Base-by-base conservation (phyloP, 2,329 filamentous ascomycete species). In the Sphaerulina populicola region DNA sequence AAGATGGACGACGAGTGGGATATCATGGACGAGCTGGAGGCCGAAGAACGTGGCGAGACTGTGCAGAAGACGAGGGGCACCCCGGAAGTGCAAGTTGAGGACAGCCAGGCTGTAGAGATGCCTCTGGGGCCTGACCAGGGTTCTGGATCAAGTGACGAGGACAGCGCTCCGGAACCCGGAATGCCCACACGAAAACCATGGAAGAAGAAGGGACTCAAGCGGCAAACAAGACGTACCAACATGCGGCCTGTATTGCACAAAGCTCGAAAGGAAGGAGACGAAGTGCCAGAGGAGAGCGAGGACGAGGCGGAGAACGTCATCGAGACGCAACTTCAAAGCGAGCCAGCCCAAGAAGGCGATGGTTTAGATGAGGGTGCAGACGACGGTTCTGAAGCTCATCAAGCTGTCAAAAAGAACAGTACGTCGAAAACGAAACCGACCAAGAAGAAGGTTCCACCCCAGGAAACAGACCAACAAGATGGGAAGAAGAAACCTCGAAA, bases 121-220 rank as follows among this genome's bases (percentile, higher is more conserved):
- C 69, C 68, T 4, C 60, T 75, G 4, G 73, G 71, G 11, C 71
- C 72, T 36, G 74, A 76, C 57, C 65, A 68, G 23, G 59, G 53
- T 3, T 65, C 60, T 18, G 56, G 64, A 9, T 66, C 66, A 27
- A 85, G 84, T 44, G 82, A 85, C 51, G 80, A 85, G 51, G 76
- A 77, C 0, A 64, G 65, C 3, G 64, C 68, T n/a, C 47, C 41
- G 2, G 62, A 62, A 15, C 47, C 40, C 9, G 57, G 60, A 23
- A 60, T 57, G 11, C 51, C 76, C 10, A 79, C 73, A 2, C 66
- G 81, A 35, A 79, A 76, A 48, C 69, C 79, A 1, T 91, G 78
- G 73, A 91, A 90, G 75, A 93, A 93, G 77, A 87, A 86, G 72
- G 86, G 86, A 0, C 78, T 86, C 65, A 93, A 93, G 73, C 76